Evolutionary conservation across 1,139 yeast genomes (phyloP).

Genomic region (Geotrichum reessii): DNA sequence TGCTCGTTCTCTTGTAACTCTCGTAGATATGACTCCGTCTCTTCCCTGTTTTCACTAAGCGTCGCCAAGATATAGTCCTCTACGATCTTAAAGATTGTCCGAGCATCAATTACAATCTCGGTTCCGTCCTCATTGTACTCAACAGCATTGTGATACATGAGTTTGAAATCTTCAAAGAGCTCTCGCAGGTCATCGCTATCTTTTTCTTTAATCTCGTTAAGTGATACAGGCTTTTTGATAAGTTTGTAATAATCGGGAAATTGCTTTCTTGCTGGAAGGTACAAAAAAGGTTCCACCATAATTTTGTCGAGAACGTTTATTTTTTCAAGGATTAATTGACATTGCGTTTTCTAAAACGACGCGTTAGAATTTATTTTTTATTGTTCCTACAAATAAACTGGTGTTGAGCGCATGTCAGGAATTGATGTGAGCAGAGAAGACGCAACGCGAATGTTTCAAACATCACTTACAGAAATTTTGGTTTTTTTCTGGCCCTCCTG

Average conservation of each 20-base stretch:
- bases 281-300: slow-evolving; percentile 52
- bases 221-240: slow-evolving; percentile 59
- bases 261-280: slow-evolving; percentile 64
- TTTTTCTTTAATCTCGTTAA: slow-evolving; percentile 59
- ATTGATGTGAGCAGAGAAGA: not conserved
- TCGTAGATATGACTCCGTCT: slow-evolving; percentile 12
- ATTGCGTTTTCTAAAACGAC: slow-evolving; percentile 1
- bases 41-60: slow-evolving; percentile 10
- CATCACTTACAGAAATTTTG: not conserved
- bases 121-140: slow-evolving; percentile 81
- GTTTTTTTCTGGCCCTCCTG: not conserved
- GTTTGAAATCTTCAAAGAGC: slow-evolving; percentile 59
- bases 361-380: not conserved
- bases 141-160: slow-evolving; percentile 71
- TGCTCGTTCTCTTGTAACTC: slow-evolving; percentile 21
- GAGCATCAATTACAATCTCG: slow-evolving; percentile 66
- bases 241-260: slow-evolving; percentile 77
- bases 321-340: not conserved
- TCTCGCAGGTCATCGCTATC: slow-evolving; percentile 46
- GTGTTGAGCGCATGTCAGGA: not conserved
- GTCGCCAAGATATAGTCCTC: slow-evolving; percentile 36
- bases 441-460: not conserved
- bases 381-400: not conserved
- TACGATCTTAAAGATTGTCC: slow-evolving; percentile 47
- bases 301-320: slow-evolving; percentile 2